phyloP scores from a whole-genome alignment of 352 stramenopile species.

The Pythium oligandrum region DNA sequence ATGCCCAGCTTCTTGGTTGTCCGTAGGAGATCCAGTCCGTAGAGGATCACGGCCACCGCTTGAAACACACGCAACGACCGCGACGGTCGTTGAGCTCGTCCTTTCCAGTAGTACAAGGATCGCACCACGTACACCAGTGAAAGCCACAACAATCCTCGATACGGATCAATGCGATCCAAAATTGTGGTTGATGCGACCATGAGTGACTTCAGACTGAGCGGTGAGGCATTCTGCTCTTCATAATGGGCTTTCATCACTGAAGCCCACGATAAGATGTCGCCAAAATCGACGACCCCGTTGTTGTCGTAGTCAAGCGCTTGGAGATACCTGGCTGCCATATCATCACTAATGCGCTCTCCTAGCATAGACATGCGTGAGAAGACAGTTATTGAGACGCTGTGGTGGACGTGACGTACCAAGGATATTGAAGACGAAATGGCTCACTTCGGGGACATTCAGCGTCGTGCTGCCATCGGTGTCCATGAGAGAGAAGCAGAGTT shows the following conservation, averaged over 20 bases:
- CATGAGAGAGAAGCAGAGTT: constrained; percentile 78
- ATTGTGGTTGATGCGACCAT: background rate
- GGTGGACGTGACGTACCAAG: constrained; percentile 31
- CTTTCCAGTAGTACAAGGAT: constrained; percentile 2
- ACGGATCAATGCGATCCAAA: constrained; percentile 13
- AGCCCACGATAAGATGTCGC: constrained; percentile 70
- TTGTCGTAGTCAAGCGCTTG: constrained; percentile 68
- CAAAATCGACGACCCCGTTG: constrained; percentile 71
- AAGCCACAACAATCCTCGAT: constrained; percentile 21
- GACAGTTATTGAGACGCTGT: background rate
- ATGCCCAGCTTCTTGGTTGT: constrained; percentile 3
- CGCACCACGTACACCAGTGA: constrained; percentile 17
- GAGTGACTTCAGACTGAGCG: constrained; percentile 13
- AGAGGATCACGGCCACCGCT: constrained; percentile 15
- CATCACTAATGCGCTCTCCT: constrained; percentile 54
- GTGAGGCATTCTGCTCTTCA: constrained; percentile 17
- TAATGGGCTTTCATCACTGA: constrained; percentile 70
- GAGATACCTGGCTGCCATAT: constrained; percentile 53
- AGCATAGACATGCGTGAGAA: background rate
- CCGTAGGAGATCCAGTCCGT: constrained; percentile 12
- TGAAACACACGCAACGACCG: constrained; percentile 6
- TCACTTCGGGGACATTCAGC: constrained; percentile 46
- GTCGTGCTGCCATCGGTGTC: constrained; percentile 72
- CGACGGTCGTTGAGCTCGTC: no score
- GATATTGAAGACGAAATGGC: constrained; percentile 71